These are phyloP conservation scores for Suillus cothurnatus DNA, from an alignment of 768 basidiomycete genomes.

Conservation along the genomic window DNA sequence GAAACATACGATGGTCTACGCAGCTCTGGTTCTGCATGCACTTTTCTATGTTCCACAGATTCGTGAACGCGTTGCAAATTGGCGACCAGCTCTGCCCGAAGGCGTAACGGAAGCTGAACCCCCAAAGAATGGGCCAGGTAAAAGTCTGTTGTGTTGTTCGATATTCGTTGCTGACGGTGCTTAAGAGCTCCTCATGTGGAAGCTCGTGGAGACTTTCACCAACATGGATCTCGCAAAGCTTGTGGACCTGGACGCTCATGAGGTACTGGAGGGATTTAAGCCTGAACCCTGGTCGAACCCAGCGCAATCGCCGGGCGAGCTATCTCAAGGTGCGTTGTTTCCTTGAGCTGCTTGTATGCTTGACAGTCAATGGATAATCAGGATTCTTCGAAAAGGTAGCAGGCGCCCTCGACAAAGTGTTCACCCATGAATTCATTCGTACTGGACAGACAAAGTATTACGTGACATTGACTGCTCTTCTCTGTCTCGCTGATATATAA, in stretches of 20 bases:
- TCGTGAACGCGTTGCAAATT: conserved; percentile 42
- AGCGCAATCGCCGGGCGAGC: conserved; percentile 41
- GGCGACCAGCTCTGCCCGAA: conserved; percentile 32
- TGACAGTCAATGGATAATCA: conserved; percentile 21
- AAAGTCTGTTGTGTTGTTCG: conserved; percentile 19
- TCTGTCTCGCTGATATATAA: conserved; percentile 12
- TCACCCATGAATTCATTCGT: conserved; percentile 39
- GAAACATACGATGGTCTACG: conserved; percentile 51
- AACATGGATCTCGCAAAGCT: conserved; percentile 70
- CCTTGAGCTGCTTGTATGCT: background rate
- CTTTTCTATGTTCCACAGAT: conserved; percentile 76
- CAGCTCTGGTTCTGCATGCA: conserved; percentile 55
- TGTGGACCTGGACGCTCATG: conserved; percentile 55
- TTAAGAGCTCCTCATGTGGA: conserved; percentile 42
- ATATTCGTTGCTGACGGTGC: conserved; percentile 23
- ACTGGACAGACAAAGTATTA: conserved; percentile 38
- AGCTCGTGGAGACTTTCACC: conserved; percentile 64
- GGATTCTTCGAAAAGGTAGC: conserved; percentile 53
- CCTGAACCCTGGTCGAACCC: conserved; percentile 42
- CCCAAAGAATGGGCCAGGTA: conserved; percentile 40
- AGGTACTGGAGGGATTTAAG: conserved; percentile 48
- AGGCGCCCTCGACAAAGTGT: conserved; percentile 45
- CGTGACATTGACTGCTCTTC: background rate
- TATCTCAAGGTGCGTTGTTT: conserved; percentile 42
- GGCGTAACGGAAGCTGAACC: conserved; percentile 22